Evolutionary conservation across 1,284 basidiomycete genomes (phyloP), one percentile per base, ranked within the genome.

Genomic region (Cryptococcus jaspeensis): DNA sequence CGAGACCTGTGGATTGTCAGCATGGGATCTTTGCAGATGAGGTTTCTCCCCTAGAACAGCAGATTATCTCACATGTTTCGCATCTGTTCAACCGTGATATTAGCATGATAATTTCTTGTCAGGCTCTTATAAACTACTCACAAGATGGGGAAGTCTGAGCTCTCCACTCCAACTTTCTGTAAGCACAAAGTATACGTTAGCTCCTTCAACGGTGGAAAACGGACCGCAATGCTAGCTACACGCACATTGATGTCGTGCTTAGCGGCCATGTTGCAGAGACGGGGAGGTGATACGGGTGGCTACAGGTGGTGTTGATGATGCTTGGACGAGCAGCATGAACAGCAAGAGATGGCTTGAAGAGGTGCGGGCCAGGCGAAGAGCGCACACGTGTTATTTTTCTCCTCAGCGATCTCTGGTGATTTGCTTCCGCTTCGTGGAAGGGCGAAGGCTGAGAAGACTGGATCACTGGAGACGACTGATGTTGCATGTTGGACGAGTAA

Each of bases 61-160:
- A n/a, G n/a, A n/a, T n/a, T n/a, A 32, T 32, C 87, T 61, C 69
- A 92, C 92, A 94, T 79, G 92, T 91, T 81, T 96, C 87, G 78
- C 92, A 68, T 75, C 82, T 77, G 63, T 64, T 90, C 20, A 92
- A 84, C 73, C 91, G 89, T 2, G 90, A 90, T 58, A 92, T 93
- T 73, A 92, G 51, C 52, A 59, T 25, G 45, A 49, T 42, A 18
- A 18, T 4, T 23, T 32, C 41, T 2, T n/a, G 36, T 23, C 16
- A 38, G 32, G 18, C 40, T 25, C 16, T 32, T 5, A 7, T 8
- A 16, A 1, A 39, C 2, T 0, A 70, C 74, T 72, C 53, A 78
- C 72, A 77, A 66, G 46, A 77, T 74, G 4, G 75, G 74, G 52
- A 77, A 78, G 62, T 78, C 75, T 25, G 76, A 77, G 54, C 65